Evolutionary conservation across 2,329 filamentous ascomycete genomes (phyloP).

Genomic region (Diaporthe vexans): DNA sequence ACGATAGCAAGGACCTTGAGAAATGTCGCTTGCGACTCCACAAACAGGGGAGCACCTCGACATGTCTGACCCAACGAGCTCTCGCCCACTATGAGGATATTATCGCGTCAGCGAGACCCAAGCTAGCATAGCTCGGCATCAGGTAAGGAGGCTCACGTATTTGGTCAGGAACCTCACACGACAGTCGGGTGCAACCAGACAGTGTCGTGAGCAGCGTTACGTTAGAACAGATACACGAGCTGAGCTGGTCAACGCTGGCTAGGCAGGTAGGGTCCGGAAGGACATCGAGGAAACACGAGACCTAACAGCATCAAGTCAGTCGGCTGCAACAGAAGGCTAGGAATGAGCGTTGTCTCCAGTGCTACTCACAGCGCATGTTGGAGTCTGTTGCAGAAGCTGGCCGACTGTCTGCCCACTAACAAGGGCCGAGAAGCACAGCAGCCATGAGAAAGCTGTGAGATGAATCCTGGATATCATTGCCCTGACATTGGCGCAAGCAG

Average conservation of each 20-base stretch:
- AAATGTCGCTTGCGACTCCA: slow-evolving; percentile 21
- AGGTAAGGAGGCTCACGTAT: not conserved
- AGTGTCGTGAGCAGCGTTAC: slow-evolving; percentile 25
- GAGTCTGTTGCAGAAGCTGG: slow-evolving; percentile 26
- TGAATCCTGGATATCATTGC: slow-evolving; percentile 25
- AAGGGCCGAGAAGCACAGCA: slow-evolving; percentile 30
- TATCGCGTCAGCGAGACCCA: not conserved
- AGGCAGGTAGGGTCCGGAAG: slow-evolving; percentile 10
- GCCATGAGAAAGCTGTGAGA: slow-evolving; percentile 25
- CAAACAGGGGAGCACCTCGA: slow-evolving; percentile 9
- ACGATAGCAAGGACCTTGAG: slow-evolving; percentile 24
- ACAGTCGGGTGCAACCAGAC: slow-evolving; percentile 27
- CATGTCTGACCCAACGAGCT: slow-evolving; percentile 7
- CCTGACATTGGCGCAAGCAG: slow-evolving; percentile 5
- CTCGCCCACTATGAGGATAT: not conserved
- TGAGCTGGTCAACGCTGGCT: slow-evolving; percentile 14
- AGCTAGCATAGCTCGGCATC: not conserved
- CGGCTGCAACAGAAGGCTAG: not conserved
- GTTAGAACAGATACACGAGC: slow-evolving; percentile 34
- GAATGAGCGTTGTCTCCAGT: not conserved
- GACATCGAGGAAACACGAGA: slow-evolving; percentile 26
- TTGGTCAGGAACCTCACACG: slow-evolving; percentile 31
- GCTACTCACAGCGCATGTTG: slow-evolving; percentile 30
- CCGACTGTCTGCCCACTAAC: slow-evolving; percentile 24
- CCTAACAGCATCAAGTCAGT: not conserved